Percentiles rank a stretch among this genome's conserved stretches.
phyloP scores from a whole-genome alignment of 2,329 filamentous ascomycete species.

The Colletotrichum cuscutae region DNA sequence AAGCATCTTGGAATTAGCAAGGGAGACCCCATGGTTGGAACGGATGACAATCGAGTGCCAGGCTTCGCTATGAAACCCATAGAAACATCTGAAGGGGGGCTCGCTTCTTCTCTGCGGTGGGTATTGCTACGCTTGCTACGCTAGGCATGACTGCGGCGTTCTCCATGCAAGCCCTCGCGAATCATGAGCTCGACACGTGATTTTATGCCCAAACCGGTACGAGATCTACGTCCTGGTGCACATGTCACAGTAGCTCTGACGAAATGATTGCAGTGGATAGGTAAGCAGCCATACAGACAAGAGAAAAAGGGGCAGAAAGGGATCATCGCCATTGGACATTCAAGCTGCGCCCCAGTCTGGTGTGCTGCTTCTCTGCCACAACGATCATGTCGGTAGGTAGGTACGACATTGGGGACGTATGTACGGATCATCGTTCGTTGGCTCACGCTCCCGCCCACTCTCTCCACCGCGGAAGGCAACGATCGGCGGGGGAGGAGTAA shows the following conservation, averaged over 20 bases:
- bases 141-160: not conserved
- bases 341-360: not conserved
- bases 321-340: not conserved
- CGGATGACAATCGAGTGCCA: not conserved
- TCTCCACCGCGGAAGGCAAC: not conserved
- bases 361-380: not conserved
- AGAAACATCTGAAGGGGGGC: not conserved
- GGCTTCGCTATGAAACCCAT: not conserved
- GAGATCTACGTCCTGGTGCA: not conserved
- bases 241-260: not conserved
- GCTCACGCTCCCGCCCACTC: not conserved
- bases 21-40: not conserved
- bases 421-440: constrained; percentile 20
- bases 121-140: not conserved
- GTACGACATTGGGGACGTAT: not conserved
- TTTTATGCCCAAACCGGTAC: not conserved
- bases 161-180: constrained; percentile 4
- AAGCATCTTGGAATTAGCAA: not conserved
- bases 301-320: not conserved
- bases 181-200: constrained; percentile 27
- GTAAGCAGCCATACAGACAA: not conserved
- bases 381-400: not conserved
- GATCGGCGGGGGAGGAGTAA: constrained; percentile 5
- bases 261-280: not conserved
- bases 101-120: not conserved